Conservation (phyloP, 106 monocot species). For the Alisma plantagoaquatica region DNA sequence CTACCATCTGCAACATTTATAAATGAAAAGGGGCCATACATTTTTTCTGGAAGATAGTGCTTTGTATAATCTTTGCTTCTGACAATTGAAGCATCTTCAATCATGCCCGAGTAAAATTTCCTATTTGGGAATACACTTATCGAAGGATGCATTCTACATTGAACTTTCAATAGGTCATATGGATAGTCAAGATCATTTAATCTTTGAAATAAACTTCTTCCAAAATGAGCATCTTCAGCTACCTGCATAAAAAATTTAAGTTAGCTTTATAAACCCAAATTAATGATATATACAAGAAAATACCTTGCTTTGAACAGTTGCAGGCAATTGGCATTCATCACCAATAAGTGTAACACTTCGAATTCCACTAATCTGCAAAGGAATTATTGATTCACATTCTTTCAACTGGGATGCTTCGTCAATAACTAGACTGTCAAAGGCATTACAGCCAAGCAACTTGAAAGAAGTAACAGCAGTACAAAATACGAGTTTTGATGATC, state of each 20-base stretch:
- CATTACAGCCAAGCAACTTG: slow-evolving; percentile 21
- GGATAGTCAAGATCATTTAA: slow-evolving; percentile 41
- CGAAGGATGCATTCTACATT: slow-evolving; percentile 76
- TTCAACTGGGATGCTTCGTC: slow-evolving; percentile 70
- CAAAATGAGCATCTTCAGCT: slow-evolving; percentile 28
- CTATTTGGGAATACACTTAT: slow-evolving; percentile 63
- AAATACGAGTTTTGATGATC: slow-evolving; percentile 23
- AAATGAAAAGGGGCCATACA: slow-evolving; percentile 41
- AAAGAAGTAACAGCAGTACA: slow-evolving; percentile 47
- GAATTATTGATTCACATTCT: slow-evolving; percentile 67
- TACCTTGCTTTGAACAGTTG: slow-evolving; percentile 70
- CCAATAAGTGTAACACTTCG: slow-evolving; percentile 53
- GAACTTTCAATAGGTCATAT: slow-evolving; percentile 52
- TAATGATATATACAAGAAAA: too few relatives aligned
- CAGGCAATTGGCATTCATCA: slow-evolving; percentile 56
- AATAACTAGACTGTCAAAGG: slow-evolving; percentile 40
- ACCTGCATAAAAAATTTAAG: slow-evolving; percentile 17
- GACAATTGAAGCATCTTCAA: slow-evolving; percentile 44
- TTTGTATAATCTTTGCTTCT: neutral
- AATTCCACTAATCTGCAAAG: slow-evolving; percentile 27
- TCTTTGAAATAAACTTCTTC: slow-evolving; percentile 63
- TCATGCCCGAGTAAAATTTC: slow-evolving; percentile 34
- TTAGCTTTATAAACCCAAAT: neutral
- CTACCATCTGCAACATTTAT: slow-evolving; percentile 32
- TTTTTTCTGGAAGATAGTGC: slow-evolving; percentile 16